Base-by-base conservation (phyloP, 345 rosid species). In the thale cress (Arabidopsis thaliana) region DNA sequence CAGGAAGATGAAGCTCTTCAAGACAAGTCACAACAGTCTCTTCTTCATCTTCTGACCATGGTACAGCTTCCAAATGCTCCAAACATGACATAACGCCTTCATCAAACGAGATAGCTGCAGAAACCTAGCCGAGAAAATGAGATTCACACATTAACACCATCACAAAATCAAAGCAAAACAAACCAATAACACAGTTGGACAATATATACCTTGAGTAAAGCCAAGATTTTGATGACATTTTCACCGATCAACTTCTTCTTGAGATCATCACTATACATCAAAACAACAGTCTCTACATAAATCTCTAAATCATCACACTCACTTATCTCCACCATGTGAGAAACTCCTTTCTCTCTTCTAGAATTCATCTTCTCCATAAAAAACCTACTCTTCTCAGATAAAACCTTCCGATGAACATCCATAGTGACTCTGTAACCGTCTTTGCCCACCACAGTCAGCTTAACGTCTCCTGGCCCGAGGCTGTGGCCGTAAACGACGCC, bases 241-340 rank as follows among this genome's bases (percentile, higher is more conserved):
- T 87, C 91, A 65, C 96, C 93, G n/a, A 85, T 79, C 86, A 94
- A 65, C 56, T 79, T 87, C 87, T 77, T 88, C 83, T 77, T 94
- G 78, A 89, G 65, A 80, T 94, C 95, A 73, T 87, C 91, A 44
- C 72, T 83, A 75, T 91, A 94, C 97, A 91, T 91, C 89, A 94
- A 82, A 65, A 86, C 88, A 48, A 94, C 85, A 62, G 89, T 80
- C 85, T 94, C 97, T 40, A 94, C 88, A 78, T 91, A 94, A 33
- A 88, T 87, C 86, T 91, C 98, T 5, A 94, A 84, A 70, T 94
- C 96, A 80, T 91, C 97, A 71, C 93, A 88, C 74, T 94, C 97
- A 50, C 96, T 88, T 10, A 94, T 91, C 90, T 94, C 98, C 70
- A 91, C 96, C 25, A 89, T 81, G 58, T 90, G 95, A 76, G 85